Evolutionary conservation across 2,329 filamentous ascomycete genomes (phyloP).

Genomic region (Xylariaceae sp.): DNA sequence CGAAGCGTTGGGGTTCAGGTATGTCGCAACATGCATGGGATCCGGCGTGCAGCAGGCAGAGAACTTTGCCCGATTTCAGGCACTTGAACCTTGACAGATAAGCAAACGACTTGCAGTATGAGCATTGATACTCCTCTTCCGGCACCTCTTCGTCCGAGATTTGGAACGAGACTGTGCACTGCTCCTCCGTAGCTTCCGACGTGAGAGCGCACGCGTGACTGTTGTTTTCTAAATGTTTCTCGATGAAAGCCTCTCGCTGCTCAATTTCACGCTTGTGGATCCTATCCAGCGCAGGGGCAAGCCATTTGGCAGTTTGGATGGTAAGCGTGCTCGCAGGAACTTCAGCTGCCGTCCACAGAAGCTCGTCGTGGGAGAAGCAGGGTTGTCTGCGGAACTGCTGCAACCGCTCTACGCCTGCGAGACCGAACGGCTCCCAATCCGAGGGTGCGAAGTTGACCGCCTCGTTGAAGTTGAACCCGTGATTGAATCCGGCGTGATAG

Average conservation of each 20-base stretch:
- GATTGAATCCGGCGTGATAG: conserved; percentile 97
- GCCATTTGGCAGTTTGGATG: conserved; percentile 92
- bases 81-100: conserved; percentile 91
- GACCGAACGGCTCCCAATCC: conserved; percentile 92
- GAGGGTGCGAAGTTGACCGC: conserved; percentile 94
- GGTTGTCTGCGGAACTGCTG: conserved; percentile 86
- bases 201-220: conserved; percentile 51
- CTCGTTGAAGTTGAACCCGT: conserved; percentile 98
- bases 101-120: conserved; percentile 85
- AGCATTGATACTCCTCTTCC: conserved; percentile 90
- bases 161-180: conserved; percentile 56
- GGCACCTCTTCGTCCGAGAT: conserved; percentile 69
- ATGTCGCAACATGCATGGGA: conserved; percentile 73
- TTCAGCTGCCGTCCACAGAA: conserved; percentile 84
- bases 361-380: conserved; percentile 95
- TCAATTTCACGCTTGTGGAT: conserved; percentile 68
- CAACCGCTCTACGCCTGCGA: conserved; percentile 77
- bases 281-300: conserved; percentile 77
- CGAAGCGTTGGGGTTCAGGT: conserved; percentile 59
- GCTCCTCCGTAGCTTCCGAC: conserved; percentile 40
- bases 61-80: conserved; percentile 68
- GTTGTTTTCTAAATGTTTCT: conserved; percentile 53
- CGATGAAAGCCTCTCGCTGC: conserved; percentile 63
- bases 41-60: conserved; percentile 80
- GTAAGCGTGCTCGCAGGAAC: conserved; percentile 61